A percentile compares a stretch with the other conserved stretches of the same genome.
phyloP scores from a whole-genome alignment of 805 yeast genomes.

The Kodamaea fukazawae region DNA sequence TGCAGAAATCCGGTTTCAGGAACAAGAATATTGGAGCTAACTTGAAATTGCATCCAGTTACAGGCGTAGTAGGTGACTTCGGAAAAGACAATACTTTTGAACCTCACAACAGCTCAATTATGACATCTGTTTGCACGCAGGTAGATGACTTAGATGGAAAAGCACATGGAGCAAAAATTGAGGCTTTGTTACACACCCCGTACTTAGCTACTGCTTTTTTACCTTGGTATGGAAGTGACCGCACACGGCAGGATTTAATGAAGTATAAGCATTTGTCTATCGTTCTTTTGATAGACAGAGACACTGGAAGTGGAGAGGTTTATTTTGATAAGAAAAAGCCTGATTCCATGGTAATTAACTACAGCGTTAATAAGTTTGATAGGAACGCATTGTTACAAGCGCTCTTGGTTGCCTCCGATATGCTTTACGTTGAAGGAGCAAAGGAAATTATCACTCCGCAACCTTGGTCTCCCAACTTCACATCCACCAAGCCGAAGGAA shows the following conservation, averaged over 20 bases:
- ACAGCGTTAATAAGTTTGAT: conserved; percentile 40
- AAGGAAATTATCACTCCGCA: conserved; percentile 37
- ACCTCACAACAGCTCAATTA: conserved; percentile 41
- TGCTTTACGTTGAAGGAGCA: conserved; percentile 49
- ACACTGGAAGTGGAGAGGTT: conserved; percentile 41
- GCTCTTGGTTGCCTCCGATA: conserved; percentile 38
- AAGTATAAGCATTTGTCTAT: conserved; percentile 37
- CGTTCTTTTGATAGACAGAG: conserved; percentile 46
- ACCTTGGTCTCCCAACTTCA: conserved; percentile 34
- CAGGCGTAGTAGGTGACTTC: conserved; percentile 39
- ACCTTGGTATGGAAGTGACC: conserved; percentile 42
- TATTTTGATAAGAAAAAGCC: conserved; percentile 31
- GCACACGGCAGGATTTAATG: conserved; percentile 28
- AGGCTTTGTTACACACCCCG: conserved; percentile 48
- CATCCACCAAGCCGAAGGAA: conserved; percentile 30
- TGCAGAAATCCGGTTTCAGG: conserved; percentile 46
- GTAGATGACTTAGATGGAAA: conserved; percentile 50
- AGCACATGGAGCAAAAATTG: conserved; percentile 52
- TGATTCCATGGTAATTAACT: conserved; percentile 33
- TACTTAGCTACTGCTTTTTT: conserved; percentile 29
- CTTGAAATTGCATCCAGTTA: conserved; percentile 51
- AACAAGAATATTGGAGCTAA: conserved; percentile 51
- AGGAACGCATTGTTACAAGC: conserved; percentile 37
- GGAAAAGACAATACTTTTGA: conserved; percentile 31
- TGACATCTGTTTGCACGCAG: conserved; percentile 48